Conservation (phyloP, 805 yeast genomes). For the Ogataea populi-albae region DNA sequence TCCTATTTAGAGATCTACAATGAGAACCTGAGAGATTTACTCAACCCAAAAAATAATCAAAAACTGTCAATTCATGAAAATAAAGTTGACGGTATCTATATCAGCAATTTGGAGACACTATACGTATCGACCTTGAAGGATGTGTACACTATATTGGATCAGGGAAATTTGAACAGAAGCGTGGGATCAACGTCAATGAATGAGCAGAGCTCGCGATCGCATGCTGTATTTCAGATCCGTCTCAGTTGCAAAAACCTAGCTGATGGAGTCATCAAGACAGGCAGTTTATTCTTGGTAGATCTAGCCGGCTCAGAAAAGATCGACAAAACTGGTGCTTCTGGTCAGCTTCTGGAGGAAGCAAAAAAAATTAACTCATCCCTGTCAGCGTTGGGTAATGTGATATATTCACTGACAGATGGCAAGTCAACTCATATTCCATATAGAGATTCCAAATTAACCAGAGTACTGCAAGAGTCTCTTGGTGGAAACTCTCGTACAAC, state of each 20-base stretch:
- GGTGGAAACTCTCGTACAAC: slow-evolving; percentile 83
- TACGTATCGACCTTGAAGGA: slow-evolving; percentile 60
- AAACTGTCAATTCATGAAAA: slow-evolving; percentile 62
- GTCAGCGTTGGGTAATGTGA: slow-evolving; percentile 76
- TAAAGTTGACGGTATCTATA: slow-evolving; percentile 61
- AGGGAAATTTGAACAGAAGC: slow-evolving; percentile 56
- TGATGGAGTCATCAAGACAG: slow-evolving; percentile 57
- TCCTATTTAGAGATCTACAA: slow-evolving; percentile 79
- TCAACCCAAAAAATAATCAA: slow-evolving; percentile 40
- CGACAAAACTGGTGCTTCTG: slow-evolving; percentile 73
- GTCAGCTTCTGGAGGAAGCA: slow-evolving; percentile 76
- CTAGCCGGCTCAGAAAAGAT: slow-evolving; percentile 86
- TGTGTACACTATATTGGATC: slow-evolving; percentile 52
- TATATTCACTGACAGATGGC: slow-evolving; percentile 72
- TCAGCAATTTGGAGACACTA: slow-evolving; percentile 63
- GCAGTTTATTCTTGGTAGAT: slow-evolving; percentile 73
- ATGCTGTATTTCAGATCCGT: slow-evolving; percentile 70
- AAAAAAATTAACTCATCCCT: slow-evolving; percentile 79
- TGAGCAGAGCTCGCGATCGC: slow-evolving; percentile 72
- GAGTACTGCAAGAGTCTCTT: slow-evolving; percentile 72
- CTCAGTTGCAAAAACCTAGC: slow-evolving; percentile 56
- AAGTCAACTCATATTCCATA: slow-evolving; percentile 66
- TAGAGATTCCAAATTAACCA: slow-evolving; percentile 73
- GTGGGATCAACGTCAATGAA: slow-evolving; percentile 68
- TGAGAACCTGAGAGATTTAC: slow-evolving; percentile 71